These are phyloP conservation scores for Saturnispora gosingensis DNA, from an alignment of 805 yeast species.

Conservation along the genomic window DNA sequence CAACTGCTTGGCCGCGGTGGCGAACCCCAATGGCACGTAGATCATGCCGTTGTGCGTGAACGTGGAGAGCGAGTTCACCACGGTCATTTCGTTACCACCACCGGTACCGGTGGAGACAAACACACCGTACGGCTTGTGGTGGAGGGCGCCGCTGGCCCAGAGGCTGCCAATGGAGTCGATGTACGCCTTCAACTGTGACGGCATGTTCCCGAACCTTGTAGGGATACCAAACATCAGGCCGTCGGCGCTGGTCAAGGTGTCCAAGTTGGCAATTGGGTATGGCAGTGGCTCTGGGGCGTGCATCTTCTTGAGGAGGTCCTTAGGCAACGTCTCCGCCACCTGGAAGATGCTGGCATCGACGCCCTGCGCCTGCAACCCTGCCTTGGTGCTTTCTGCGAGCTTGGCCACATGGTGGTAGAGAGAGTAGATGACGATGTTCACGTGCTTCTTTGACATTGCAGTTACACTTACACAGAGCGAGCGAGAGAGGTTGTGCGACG, in stretches of 20 bases:
- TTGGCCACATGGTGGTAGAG: slow-evolving; percentile 66
- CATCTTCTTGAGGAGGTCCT: slow-evolving; percentile 45
- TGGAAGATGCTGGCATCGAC: slow-evolving; percentile 59
- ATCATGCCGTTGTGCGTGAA: slow-evolving; percentile 75
- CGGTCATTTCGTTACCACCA: slow-evolving; percentile 77
- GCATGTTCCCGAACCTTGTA: slow-evolving; percentile 74
- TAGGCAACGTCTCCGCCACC: slow-evolving; percentile 66
- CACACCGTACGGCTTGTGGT: slow-evolving; percentile 66
- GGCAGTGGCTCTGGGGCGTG: slow-evolving; percentile 58
- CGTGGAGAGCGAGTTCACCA: slow-evolving; percentile 52
- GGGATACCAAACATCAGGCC: slow-evolving; percentile 82
- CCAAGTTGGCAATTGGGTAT: slow-evolving; percentile 56
- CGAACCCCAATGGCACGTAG: slow-evolving; percentile 72
- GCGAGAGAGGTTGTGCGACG: not conserved
- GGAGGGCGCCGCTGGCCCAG: slow-evolving; percentile 67
- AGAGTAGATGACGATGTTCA: slow-evolving; percentile 51
- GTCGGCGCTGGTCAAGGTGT: slow-evolving; percentile 55
- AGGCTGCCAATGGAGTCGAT: slow-evolving; percentile 71
- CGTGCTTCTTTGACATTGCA: not conserved
- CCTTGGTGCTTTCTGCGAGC: slow-evolving; percentile 57
- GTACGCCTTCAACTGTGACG: slow-evolving; percentile 71
- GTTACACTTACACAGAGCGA: not conserved
- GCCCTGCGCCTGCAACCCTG: slow-evolving; percentile 66
- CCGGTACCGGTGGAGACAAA: slow-evolving; percentile 73
- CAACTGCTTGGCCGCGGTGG: slow-evolving; percentile 43